Conservation (phyloP, 345 rosid species). For the Salix brachista region DNA sequence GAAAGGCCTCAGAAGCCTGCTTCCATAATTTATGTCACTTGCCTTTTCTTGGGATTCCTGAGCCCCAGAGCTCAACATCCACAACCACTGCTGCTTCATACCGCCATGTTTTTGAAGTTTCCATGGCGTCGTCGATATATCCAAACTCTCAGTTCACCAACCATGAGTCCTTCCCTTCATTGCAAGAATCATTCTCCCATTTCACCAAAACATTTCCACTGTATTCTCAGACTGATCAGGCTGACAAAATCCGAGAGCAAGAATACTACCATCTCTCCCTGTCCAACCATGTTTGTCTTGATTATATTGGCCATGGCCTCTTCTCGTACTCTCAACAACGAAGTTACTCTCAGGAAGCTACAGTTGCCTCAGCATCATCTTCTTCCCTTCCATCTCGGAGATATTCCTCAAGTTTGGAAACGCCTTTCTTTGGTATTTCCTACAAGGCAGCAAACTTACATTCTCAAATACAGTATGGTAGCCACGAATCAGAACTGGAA, state of each 20-base stretch:
- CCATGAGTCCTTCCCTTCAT: conserved; percentile 78
- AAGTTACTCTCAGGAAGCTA: background rate
- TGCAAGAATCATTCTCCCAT: conserved; percentile 46
- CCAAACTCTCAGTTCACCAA: conserved; percentile 54
- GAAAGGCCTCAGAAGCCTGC: conserved; percentile 47
- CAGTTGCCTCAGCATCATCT: conserved; percentile 25
- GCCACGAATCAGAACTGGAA: conserved; percentile 48
- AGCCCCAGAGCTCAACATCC: conserved; percentile 4
- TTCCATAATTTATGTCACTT: conserved; percentile 50
- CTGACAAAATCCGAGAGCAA: conserved; percentile 55
- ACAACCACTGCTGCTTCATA: conserved; percentile 16
- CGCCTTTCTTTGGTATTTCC: conserved; percentile 43
- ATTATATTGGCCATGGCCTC: conserved; percentile 63
- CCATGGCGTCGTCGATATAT: conserved; percentile 41
- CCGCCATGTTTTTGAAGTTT: conserved; percentile 40
- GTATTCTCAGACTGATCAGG: conserved; percentile 44
- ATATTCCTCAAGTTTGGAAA: conserved; percentile 1
- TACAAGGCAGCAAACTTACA: conserved; percentile 42
- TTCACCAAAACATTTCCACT: conserved; percentile 50
- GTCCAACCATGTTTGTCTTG: conserved; percentile 51
- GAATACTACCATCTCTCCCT: conserved; percentile 62
- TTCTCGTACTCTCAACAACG: conserved; percentile 63
- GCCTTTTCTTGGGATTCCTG: conserved; percentile 37
- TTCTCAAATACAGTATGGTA: conserved; percentile 34
- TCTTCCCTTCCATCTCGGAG: conserved; percentile 13